Conservation (phyloP, 2,329 filamentous ascomycete species). For the Escovopsis sp. region DNA sequence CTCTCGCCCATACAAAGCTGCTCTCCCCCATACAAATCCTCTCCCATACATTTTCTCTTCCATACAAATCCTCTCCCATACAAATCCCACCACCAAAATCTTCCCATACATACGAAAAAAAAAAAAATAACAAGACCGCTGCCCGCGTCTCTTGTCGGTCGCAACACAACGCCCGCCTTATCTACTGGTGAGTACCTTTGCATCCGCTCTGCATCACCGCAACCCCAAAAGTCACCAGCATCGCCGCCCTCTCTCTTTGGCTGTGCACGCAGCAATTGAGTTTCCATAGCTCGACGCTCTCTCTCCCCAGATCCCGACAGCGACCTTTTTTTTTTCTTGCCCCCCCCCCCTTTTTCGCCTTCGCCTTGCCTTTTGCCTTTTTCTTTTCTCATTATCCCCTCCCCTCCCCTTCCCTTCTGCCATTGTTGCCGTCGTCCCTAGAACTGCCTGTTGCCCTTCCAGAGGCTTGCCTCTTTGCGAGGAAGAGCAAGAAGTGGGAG, state of each 20-base stretch:
- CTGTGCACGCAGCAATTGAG: conserved; percentile 3
- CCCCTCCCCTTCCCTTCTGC: too few species aligned
- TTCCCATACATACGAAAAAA: conserved; percentile 28
- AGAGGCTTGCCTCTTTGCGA: too few species aligned
- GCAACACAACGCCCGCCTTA: conserved; percentile 19
- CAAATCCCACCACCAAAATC: conserved; percentile 41
- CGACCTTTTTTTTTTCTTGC: background rate
- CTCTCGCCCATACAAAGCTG: too few species aligned
- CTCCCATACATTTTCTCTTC: too few species aligned
- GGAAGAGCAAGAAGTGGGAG: too few species aligned
- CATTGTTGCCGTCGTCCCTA: too few species aligned
- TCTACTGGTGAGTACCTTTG: conserved; percentile 38
- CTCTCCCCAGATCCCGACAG: conserved; percentile 3
- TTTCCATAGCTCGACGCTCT: conserved; percentile 10
- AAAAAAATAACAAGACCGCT: conserved; percentile 13
- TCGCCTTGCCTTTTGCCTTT: too few species aligned
- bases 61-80: conserved; percentile 35
- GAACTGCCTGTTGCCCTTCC: too few species aligned
- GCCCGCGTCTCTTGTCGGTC: conserved; percentile 27
- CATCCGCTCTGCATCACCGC: conserved; percentile 21
- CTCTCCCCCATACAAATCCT: too few species aligned
- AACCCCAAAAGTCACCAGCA: conserved; percentile 23
- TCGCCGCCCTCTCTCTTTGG: background rate
- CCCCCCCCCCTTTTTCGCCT: too few species aligned
- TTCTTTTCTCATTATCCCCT: background rate